Conservation (phyloP, 805 yeast genomes). For the Candida endomychidarum region DNA sequence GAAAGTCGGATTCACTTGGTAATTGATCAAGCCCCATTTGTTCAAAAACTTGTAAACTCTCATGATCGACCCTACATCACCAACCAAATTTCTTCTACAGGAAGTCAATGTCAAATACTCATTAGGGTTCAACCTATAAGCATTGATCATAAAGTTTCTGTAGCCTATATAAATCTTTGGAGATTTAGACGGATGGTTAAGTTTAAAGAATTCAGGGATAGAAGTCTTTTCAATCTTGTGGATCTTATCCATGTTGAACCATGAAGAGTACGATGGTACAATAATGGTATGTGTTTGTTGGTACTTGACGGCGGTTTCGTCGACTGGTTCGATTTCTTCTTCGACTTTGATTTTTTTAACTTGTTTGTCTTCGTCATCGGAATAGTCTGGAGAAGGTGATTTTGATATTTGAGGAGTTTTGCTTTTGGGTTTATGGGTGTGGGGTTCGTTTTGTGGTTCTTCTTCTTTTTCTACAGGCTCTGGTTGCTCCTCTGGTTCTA, state of each 20-base stretch:
- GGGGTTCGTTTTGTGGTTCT: conserved; percentile 4
- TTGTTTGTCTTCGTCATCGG: conserved; percentile 9
- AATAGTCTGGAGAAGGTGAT: neutral
- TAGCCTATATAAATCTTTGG: conserved; percentile 78
- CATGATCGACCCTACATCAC: conserved; percentile 87
- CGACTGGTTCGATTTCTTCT: conserved; percentile 9
- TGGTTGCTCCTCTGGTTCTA: neutral
- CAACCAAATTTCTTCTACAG: conserved; percentile 83
- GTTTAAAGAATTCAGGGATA: conserved; percentile 82
- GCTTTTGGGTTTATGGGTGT: neutral
- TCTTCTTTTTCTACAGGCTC: conserved; percentile 4
- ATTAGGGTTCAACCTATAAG: conserved; percentile 84
- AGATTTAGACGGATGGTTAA: conserved; percentile 71
- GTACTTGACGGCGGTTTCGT: conserved; percentile 19
- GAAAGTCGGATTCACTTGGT: conserved; percentile 81
- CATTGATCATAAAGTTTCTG: conserved; percentile 85
- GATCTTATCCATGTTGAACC: conserved; percentile 76
- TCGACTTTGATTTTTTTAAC: conserved; percentile 13
- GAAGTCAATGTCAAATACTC: conserved; percentile 90
- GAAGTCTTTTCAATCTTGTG: conserved; percentile 80
- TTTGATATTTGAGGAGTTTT: neutral
- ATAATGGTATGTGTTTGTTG: conserved; percentile 81
- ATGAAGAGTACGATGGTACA: conserved; percentile 81
- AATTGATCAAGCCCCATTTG: conserved; percentile 92
- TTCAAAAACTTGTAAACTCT: conserved; percentile 80